Conservation (phyloP, 2,329 filamentous ascomycete genomes). For the Neofusicoccum kwambonambiense region DNA sequence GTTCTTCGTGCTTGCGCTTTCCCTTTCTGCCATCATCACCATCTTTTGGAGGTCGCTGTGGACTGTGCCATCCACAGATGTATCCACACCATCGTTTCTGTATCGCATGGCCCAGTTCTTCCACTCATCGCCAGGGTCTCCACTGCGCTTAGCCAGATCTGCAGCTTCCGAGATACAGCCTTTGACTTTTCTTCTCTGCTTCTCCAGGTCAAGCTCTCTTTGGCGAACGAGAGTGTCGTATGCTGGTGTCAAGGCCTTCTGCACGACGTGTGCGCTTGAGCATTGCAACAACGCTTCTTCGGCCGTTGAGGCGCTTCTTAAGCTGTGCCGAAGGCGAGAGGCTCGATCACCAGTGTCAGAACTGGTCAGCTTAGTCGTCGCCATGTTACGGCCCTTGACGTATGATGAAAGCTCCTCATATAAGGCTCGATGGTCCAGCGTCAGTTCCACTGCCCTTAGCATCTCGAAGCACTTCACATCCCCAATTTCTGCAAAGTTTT, state of each 20-base stretch:
- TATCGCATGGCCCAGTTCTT: neutral
- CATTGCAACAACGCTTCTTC: constrained; percentile 54
- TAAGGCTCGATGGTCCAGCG: constrained; percentile 49
- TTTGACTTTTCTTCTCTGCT: neutral
- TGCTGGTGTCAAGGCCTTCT: neutral
- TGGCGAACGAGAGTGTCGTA: neutral
- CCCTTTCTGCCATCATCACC: neutral
- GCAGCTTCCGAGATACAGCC: neutral
- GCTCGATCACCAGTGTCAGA: constrained; percentile 33
- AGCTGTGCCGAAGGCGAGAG: constrained; percentile 44
- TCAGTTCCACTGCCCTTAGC: constrained; percentile 43
- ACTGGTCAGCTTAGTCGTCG: constrained; percentile 37
- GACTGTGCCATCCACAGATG: neutral
- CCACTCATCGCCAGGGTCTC: neutral
- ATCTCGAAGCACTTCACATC: constrained; percentile 45
- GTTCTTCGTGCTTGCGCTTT: neutral
- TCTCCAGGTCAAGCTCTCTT: neutral
- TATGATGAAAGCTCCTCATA: constrained; percentile 58
- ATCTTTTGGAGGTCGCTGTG: neutral
- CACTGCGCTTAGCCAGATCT: neutral
- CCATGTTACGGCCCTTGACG: constrained; percentile 52
- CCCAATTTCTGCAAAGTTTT: constrained; percentile 23
- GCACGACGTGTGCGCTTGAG: neutral
- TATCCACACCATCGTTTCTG: neutral
- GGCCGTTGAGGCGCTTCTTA: constrained; percentile 45